Evolutionary conservation across 2,329 filamentous ascomycete genomes (phyloP).

Genomic region (Sporothrix brunneoviolacea): DNA sequence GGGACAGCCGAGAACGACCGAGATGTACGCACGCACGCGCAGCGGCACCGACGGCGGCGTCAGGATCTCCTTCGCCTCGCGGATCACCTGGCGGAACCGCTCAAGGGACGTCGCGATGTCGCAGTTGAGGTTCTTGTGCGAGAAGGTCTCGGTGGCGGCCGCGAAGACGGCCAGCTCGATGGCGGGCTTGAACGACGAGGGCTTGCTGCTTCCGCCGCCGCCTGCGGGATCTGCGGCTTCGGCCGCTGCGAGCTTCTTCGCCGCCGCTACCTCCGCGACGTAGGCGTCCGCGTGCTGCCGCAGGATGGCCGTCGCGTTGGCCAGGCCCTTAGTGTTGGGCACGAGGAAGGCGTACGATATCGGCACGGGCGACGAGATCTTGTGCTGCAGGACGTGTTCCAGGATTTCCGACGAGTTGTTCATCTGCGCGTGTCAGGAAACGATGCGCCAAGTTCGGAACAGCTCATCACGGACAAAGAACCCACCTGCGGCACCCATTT

Average conservation of each 20-base stretch:
- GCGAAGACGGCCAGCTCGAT: slow-evolving; percentile 49
- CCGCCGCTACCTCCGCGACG: slow-evolving; percentile 43
- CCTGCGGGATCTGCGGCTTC: no score
- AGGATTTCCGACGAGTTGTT: slow-evolving; percentile 71
- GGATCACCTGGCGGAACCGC: slow-evolving; percentile 64
- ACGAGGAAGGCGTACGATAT: slow-evolving; percentile 76
- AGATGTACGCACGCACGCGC: slow-evolving; percentile 72
- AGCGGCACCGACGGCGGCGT: slow-evolving; percentile 37
- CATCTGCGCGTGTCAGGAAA: no score
- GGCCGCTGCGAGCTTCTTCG: slow-evolving; percentile 13
- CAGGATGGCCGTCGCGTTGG: slow-evolving; percentile 53
- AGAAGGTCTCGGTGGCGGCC: slow-evolving; percentile 74
- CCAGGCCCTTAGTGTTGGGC: slow-evolving; percentile 67
- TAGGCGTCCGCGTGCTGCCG: slow-evolving; percentile 42
- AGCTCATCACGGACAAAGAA: no score
- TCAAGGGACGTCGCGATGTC: slow-evolving; percentile 66
- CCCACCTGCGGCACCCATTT: slow-evolving; percentile 85
- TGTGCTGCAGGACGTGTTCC: slow-evolving; percentile 55
- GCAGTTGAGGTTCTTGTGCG: slow-evolving; percentile 76
- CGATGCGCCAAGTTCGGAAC: slow-evolving; percentile 50
- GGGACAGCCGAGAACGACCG: slow-evolving; percentile 73
- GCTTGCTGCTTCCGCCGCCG: not conserved
- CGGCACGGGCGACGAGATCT: slow-evolving; percentile 45
- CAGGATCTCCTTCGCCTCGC: slow-evolving; percentile 55
- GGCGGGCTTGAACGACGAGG: slow-evolving; percentile 31